These are phyloP conservation scores for Fusarium coicis DNA, from an alignment of 2,329 filamentous ascomycete genomes.

Conservation along the genomic window DNA sequence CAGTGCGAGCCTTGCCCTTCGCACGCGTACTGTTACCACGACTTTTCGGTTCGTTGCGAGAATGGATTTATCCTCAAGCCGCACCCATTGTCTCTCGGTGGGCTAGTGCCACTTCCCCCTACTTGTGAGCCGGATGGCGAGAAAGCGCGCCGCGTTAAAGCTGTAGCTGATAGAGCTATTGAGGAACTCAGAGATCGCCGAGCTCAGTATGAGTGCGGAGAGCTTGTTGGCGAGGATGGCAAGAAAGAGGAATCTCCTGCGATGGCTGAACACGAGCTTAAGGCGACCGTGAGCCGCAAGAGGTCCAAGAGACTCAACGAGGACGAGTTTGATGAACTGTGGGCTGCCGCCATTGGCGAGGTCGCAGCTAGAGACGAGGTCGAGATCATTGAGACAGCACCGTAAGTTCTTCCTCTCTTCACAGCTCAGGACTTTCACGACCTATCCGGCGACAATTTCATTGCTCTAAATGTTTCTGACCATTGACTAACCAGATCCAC, in stretches of 20 bases:
- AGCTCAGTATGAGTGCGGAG: slow-evolving; percentile 91
- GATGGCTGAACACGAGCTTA: slow-evolving; percentile 77
- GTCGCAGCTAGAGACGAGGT: slow-evolving; percentile 72
- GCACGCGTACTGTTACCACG: slow-evolving; percentile 87
- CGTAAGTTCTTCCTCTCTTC: slow-evolving; percentile 61
- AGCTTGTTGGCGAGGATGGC: slow-evolving; percentile 71
- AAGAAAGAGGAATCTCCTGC: slow-evolving; percentile 67
- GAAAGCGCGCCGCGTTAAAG: slow-evolving; percentile 86
- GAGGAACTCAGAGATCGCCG: slow-evolving; percentile 86
- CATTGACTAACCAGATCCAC: slow-evolving; percentile 87
- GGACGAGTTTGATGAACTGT: slow-evolving; percentile 92
- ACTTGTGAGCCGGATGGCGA: slow-evolving; percentile 96
- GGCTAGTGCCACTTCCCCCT: slow-evolving; percentile 84
- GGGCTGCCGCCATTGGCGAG: slow-evolving; percentile 78
- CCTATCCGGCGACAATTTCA: slow-evolving; percentile 34
- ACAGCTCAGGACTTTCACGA: slow-evolving; percentile 9
- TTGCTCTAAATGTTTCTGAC: slow-evolving; percentile 60
- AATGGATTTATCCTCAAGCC: slow-evolving; percentile 85
- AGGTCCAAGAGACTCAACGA: slow-evolving; percentile 85
- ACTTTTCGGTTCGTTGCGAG: slow-evolving; percentile 83
- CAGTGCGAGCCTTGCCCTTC: slow-evolving; percentile 90
- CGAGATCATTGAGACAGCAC: slow-evolving; percentile 55
- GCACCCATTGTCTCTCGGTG: slow-evolving; percentile 85
- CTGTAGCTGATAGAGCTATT: slow-evolving; percentile 87
- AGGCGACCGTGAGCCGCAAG: slow-evolving; percentile 78